Base-by-base conservation (phyloP, 306 rosid genomes). In the Aeschynomene evenia region DNA sequence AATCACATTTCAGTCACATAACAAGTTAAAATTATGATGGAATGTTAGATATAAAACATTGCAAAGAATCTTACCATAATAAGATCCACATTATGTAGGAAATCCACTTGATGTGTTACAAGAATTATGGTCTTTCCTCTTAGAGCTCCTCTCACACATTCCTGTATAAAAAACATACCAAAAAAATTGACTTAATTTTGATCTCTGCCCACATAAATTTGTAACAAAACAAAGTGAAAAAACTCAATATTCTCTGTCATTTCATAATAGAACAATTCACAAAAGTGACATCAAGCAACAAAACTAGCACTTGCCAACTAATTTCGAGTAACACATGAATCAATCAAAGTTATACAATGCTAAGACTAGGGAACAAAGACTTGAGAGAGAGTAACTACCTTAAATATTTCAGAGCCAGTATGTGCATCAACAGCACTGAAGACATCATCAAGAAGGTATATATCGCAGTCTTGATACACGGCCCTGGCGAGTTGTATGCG, bases 351-450 rank as follows among this genome's bases (percentile, higher is more conserved):
- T 45, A 18, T 1, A 51, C 37, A 48, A 71, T 52, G 37, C 54
- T 36, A 11, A 43, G 34, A 53, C 52, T 20, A 56, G 48, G 24
- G 60, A 76, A 29, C 56, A 49, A 16, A 14, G 15, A 51, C 36
- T 18, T 24, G 7, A 49, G 16, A 70, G 16, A 70, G 23, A 46
- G 59, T 16, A 50, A 40, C 0, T 13, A 86, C 99, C 99, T 94
- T 94, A 52, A 94, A 94, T 80, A 94, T 87, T 69, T 91, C 95
- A 42, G 96, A 84, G 53, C 99, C 99, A 6, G 99, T 91, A 68
- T 94, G 99, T 36, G 99, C 99, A 79, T 94, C 99, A 63, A 94
- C 99, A 15, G 99, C 99, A 26, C 99, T 94, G 68, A 94, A 94
- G 64, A 94, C 89, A 36, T 94, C 98, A 28, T 94, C 98, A 21